phyloP scores from a whole-genome alignment of 495 filamentous ascomycete species.

The Trichoderma reesei region DNA sequence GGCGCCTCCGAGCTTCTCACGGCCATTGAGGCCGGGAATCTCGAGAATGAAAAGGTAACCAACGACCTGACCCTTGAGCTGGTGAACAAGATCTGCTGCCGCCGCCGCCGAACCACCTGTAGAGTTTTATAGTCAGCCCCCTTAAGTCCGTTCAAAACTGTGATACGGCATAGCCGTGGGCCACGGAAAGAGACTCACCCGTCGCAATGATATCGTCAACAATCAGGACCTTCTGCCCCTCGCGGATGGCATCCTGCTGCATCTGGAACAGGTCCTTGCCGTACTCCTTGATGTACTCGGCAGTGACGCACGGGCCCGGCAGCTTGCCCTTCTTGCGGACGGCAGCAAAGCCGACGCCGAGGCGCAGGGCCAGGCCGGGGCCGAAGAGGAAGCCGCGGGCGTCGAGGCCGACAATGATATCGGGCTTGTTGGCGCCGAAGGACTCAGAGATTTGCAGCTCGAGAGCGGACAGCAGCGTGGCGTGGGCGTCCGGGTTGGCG shows the following conservation, averaged over 20 bases:
- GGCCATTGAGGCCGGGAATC: constrained; percentile 86
- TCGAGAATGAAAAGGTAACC: constrained; percentile 95
- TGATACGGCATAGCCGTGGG: no score
- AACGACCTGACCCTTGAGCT: constrained; percentile 73
- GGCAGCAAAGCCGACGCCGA: constrained; percentile 86
- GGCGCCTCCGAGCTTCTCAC: constrained; percentile 73
- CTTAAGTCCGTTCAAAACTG: background rate
- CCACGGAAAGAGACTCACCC: constrained; percentile 45
- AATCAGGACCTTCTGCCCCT: constrained; percentile 80
- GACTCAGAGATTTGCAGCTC: constrained; percentile 65
- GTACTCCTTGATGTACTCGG: constrained; percentile 89
- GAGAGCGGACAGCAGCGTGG: constrained; percentile 70
- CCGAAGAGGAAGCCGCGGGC: constrained; percentile 95
- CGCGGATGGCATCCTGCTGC: constrained; percentile 73
- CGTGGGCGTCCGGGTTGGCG: constrained; percentile 64
- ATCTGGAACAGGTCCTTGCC: constrained; percentile 95
- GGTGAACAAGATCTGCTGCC: constrained; percentile 72
- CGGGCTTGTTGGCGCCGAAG: constrained; percentile 46
- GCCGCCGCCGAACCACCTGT: constrained; percentile 85
- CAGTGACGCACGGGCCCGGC: constrained; percentile 75
- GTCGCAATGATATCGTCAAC: constrained; percentile 99
- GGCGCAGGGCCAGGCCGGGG: constrained; percentile 72
- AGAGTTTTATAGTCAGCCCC: constrained; percentile 8
- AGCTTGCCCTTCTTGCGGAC: constrained; percentile 96
- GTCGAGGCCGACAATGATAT: constrained; percentile 89